Evolutionary conservation across 2,329 filamentous ascomycete species (phyloP), one percentile per base, ranked within the genome.

Genomic region (Cladosporium halotolerans): DNA sequence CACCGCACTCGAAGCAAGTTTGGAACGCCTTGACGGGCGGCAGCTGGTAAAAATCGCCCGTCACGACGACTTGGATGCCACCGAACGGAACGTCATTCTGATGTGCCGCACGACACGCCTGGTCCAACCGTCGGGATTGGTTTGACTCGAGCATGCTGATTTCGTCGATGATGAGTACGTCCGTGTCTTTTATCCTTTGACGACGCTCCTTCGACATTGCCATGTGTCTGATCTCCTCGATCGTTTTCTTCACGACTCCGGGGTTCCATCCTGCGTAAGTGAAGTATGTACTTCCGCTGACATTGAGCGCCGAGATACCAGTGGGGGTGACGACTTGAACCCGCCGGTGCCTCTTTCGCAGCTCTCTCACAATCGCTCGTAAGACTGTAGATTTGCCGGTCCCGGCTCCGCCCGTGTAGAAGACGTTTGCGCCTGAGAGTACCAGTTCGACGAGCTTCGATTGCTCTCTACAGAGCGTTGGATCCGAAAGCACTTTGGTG

Each of bases 131-230:
- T n/a, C n/a, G n/a, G n/a, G n/a, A n/a, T n/a, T n/a, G n/a, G n/a
- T n/a, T n/a, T n/a, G n/a, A n/a, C n/a, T 82, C 79, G 0, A 84
- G 72, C 82, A 86, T 86, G 57, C 77, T 81, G 55, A 86, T 80
- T 64, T 86, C 83, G 59, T 86, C 82, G n/a, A 86, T 80, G 16
- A 86, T 73, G 1, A 86, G 70, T 1, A 83, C 76, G 49, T 84
- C 72, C 0, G 77, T 81, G 0, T 64, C 32, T 0, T 19, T 60
- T 2, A 82, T 64, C 0, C 76, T 70, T 1, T 68, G 62, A 16
- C 57, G 64, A 1, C 71, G 61, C 2, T 66, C 62, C 10, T 68
- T 69, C 10, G 65, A 69, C 23, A 66, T 64, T 0, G 72, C 70
- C 1, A n/a, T 40, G 8, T 40, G n/a, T n/a, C 38, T n/a, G n/a